phyloP scores from a whole-genome alignment of 2,329 filamentous ascomycete genomes.

The Pseudocercospora vitis region DNA sequence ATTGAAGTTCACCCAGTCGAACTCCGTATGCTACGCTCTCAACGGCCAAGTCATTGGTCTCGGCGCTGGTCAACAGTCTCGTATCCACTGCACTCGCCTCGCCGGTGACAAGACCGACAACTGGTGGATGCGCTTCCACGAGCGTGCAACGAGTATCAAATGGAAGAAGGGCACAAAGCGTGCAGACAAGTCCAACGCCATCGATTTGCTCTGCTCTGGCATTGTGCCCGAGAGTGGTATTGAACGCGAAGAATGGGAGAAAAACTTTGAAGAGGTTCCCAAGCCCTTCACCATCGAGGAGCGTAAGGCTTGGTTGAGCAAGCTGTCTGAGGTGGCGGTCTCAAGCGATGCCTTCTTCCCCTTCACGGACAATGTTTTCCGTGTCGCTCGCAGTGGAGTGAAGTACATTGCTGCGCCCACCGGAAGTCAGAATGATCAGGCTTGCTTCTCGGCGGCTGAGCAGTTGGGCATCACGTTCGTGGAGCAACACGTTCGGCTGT shows the following conservation, averaged over 20 bases:
- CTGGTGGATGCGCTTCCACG: conserved; percentile 99
- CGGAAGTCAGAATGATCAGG: conserved; percentile 81
- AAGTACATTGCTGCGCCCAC: conserved; percentile 95
- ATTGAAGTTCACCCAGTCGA: conserved; percentile 97
- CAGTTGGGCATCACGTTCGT: conserved; percentile 91
- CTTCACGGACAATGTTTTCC: conserved; percentile 97
- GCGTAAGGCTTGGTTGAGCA: conserved; percentile 78
- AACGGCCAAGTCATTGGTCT: conserved; percentile 93
- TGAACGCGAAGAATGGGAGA: conserved; percentile 84
- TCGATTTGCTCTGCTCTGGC: conserved; percentile 90
- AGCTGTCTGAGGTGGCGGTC: conserved; percentile 78
- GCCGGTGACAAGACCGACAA: conserved; percentile 98
- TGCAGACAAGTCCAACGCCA: conserved; percentile 96
- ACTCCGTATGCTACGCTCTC: conserved; percentile 95
- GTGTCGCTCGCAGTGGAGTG: conserved; percentile 80
- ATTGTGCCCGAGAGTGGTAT: conserved; percentile 79
- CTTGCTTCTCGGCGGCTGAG: conserved; percentile 85
- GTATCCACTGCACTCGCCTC: conserved; percentile 96
- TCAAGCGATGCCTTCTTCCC: conserved; percentile 98
- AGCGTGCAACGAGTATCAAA: conserved; percentile 80
- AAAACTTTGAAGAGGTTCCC: conserved; percentile 86
- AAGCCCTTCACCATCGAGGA: conserved; percentile 78
- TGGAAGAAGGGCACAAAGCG: conserved; percentile 98
- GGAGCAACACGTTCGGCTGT: conserved; percentile 88
- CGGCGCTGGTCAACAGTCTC: conserved; percentile 93